Evolutionary conservation across 805 yeast genomes (phyloP), one percentile per base, ranked within the genome.

Genomic region (Candida vartiovaarae): DNA sequence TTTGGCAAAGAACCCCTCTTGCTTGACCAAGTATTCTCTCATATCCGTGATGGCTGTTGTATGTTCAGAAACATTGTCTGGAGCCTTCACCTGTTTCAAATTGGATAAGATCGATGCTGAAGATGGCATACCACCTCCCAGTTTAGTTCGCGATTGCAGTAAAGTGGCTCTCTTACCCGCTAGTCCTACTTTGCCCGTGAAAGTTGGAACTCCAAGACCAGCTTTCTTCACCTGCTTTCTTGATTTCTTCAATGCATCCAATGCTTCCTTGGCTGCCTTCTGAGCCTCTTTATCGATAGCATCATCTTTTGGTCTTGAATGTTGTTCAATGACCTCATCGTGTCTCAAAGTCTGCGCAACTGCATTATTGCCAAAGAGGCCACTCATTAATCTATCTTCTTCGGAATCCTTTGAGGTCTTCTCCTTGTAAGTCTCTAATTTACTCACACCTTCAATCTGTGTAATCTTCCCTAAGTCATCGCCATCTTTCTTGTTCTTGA

Each of bases 151-250:
- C 3, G 47, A 25, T 34, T 41, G 44, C 4, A 41, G 39, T 5
- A 45, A 37, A 3, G 49, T 63, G 7, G 54, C 56, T 29, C 69
- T 62, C 51, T 70, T 75, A 1, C 96, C 96, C 0, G 96, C 96
- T 20, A 66, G 62, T 0, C 99, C 99, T 68, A 82, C 87, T 52
- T 76, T 77, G 0, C 99, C 99, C 0, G 99, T 91, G 95, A 97
- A 93, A 0, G 99, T 91, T 0, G 97, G 98, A 0, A 84, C 80
- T 4, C 95, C 95, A 29, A 90, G 69, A 26, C 67, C 64, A 25
- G 62, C 62, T 37, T 61, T 64, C 45, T 64, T 66, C 11, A 71
- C 68, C 8, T 56, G 59, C 37, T 50, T 62, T 34, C 68, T 56
- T 0, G 96, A 86, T 46, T 75, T 74, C 42, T 75, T 69, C 44